Conservation (phyloP, 495 filamentous ascomycete genomes). For the Penicillium dipodomyicola region DNA sequence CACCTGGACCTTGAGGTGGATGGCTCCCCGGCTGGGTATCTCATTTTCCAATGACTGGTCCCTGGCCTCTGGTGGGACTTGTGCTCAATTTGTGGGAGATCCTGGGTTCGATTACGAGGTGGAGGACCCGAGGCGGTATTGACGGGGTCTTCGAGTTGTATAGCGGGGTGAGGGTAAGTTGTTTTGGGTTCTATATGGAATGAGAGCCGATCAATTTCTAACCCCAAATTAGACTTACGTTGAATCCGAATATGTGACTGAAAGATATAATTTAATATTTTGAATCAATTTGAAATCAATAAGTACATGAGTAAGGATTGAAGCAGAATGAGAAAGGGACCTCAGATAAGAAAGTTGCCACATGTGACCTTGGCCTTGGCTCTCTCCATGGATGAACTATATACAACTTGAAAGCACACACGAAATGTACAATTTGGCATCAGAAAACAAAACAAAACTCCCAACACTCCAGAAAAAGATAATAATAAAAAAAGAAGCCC, state of each 20-base stretch:
- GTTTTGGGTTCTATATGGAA: background rate
- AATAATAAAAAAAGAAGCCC: no score
- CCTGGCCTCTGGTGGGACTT: conserved; percentile 3
- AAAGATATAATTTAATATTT: no score
- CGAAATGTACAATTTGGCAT: background rate
- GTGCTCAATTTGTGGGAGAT: background rate
- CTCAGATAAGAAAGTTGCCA: background rate
- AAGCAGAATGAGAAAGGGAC: no score
- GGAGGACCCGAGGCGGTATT: background rate
- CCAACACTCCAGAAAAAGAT: no score
- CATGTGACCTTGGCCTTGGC: background rate
- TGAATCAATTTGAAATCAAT: no score
- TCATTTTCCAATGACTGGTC: conserved; percentile 37
- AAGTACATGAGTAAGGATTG: no score
- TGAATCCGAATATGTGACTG: no score
- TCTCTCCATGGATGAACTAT: no score
- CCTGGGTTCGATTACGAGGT: background rate
- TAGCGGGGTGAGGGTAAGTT: background rate
- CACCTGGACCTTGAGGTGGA: conserved; percentile 36
- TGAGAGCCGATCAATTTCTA: background rate
- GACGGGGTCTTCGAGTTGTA: background rate
- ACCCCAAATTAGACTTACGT: background rate
- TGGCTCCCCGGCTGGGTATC: conserved; percentile 26
- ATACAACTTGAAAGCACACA: background rate
- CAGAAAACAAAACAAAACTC: background rate